phyloP scores from a whole-genome alignment of 345 rosid species.

The Dipteronia dyeriana region DNA sequence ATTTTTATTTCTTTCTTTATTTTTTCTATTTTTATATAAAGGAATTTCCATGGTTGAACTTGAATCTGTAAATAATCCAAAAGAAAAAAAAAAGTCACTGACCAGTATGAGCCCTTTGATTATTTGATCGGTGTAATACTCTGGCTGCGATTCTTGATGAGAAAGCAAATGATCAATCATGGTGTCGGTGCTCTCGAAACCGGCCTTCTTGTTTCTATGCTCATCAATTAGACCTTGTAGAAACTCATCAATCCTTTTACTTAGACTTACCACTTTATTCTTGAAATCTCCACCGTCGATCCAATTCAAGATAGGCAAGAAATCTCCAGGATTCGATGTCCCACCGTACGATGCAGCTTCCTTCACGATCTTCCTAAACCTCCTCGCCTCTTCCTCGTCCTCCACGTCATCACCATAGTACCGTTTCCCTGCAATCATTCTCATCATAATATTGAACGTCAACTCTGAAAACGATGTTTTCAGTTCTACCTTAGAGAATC shows the following conservation, averaged over 20 bases:
- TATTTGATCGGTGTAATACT: constrained; percentile 46
- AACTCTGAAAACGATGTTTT: constrained; percentile 36
- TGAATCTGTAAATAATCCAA: no score
- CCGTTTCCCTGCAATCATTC: constrained; percentile 57
- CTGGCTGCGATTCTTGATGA: constrained; percentile 45
- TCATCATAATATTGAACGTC: constrained; percentile 26
- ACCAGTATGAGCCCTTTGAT: constrained; percentile 52
- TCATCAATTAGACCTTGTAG: constrained; percentile 49
- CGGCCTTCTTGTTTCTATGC: constrained; percentile 27
- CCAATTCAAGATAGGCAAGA: constrained; percentile 35
- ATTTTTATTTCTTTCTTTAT: no score
- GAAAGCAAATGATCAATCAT: constrained; percentile 58
- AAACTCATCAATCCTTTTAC: constrained; percentile 35
- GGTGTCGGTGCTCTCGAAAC: neutral
- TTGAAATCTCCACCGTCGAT: constrained; percentile 28
- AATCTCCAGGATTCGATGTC: constrained; percentile 34
- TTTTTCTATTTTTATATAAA: no score
- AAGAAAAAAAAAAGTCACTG: neutral
- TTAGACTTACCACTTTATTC: constrained; percentile 35
- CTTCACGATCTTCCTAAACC: constrained; percentile 29
- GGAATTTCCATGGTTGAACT: no score
- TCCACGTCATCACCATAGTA: constrained; percentile 44
- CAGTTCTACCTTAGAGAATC: constrained; percentile 40
- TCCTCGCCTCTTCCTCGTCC: constrained; percentile 36
- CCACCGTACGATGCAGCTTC: constrained; percentile 24